Evolutionary conservation across 257 asterid genomes (phyloP), one percentile per base, ranked within the genome.

Genomic region (Ehretia macrophylla): DNA sequence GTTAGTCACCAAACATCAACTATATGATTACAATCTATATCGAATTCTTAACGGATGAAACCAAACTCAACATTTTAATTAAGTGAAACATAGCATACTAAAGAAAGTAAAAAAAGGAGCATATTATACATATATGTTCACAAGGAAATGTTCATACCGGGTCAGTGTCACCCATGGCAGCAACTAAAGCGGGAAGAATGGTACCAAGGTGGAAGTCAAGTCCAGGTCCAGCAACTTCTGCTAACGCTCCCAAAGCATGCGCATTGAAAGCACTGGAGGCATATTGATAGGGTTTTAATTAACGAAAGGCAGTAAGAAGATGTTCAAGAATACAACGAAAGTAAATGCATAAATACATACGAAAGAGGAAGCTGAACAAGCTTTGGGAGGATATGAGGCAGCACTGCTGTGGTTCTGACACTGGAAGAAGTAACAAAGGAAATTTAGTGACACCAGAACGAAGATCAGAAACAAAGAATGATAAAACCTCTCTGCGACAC

Each of bases 201-300:
- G 95, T 85, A 51, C 94, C 82, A 71, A 93, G 87, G 83, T 89
- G 99, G 64, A 71, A 81, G 81, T 81, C 76, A 69, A 93, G 97
- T 73, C 97, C 97, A 72, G 97, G 81, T 59, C 99, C 99, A 20
- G 99, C 99, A 77, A 88, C 99, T 68, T 85, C 96, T 14, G 99
- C 99, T 53, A 93, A 72, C 71, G 99, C 99, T 76, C 96, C 99
- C 81, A 93, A 76, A 70, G 99, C 99, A 81, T 93, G 99, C 11
- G 99, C 99, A 68, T 93, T 89, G 82, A 86, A 89, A 20, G 97
- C 94, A 42, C 99, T 93, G 84, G 58, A 70, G 62, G 66, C 21
- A 70, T 55, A 42, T 16, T 55, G 59, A 72, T 69, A 49, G 38
- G 64, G 51, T 52, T 47, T 11, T 58, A 71, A 53, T 22, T 62